Base-by-base conservation (phyloP, 1,139 yeast genomes). In the Scheffersomyces segobiensis region DNA sequence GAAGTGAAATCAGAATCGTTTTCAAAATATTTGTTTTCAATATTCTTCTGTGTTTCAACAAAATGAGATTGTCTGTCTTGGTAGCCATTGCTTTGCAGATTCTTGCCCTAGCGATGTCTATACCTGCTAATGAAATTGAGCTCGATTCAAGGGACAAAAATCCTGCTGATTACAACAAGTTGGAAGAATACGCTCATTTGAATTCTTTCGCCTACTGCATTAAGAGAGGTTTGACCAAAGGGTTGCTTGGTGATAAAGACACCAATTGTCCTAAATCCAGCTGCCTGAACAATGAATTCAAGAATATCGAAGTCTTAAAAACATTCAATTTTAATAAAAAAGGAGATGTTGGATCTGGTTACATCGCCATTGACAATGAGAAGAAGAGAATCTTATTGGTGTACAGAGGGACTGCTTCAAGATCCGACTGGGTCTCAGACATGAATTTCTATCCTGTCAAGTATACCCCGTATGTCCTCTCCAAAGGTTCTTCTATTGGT, bases 401-500 rank as follows among this genome's bases (percentile, higher is more conserved):
- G 47, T 84, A 86, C 59, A 78, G 90, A 69, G 91, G 92, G 2
- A 84, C 89, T 0, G 76, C 85, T 0, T 78, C 88, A 5, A 69
- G 75, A 10, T 76, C 81, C 52, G 93, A 88, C 65, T 83, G 89
- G 86, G 61, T 78, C 20, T 78, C 84, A 50, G 87, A 87, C 71
- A 71, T 86, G 53, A 78, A 79, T 56, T 73, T 80, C 49, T 58
- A 75, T 12, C 85, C 85, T 0, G 75, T 76, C 0, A 62, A 64
- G 0, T 83, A 77, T 64, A 66, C 58, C 55, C 86, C 84, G 10
- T 51, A 62, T 52, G 56, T 52, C 49, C 49, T 52, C 47, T 50
- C 57, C 51, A 20, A 49, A 42, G 57, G 59, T 26, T 32, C 48
- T 20, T 46, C 58, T 52, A 52, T 39, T 57, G 57, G 55, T 48